phyloP scores from a whole-genome alignment of 2,329 filamentous ascomycete species.

The Alternaria brassicae region DNA sequence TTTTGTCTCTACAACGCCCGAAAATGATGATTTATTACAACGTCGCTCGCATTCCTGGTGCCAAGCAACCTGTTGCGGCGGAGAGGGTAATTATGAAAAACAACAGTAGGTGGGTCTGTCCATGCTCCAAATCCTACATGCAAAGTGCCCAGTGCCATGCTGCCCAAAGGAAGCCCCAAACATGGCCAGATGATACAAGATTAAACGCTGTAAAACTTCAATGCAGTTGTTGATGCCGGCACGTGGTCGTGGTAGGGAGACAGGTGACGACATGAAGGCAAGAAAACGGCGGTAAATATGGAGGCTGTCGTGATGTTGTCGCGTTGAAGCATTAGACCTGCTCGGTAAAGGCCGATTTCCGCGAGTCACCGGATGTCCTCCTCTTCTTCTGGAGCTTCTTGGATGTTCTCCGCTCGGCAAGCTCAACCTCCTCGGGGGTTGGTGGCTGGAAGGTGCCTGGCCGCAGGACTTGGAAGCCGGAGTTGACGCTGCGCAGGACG shows the following conservation, averaged over 20 bases:
- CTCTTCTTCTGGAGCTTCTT: slow-evolving; percentile 55
- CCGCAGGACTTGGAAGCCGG: slow-evolving; percentile 51
- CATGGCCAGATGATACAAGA: slow-evolving; percentile 30
- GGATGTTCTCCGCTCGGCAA: slow-evolving; percentile 47
- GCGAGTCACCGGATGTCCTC: slow-evolving; percentile 39
- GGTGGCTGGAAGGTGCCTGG: slow-evolving; percentile 50
- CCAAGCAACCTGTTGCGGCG: slow-evolving; percentile 13
- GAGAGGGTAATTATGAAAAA: slow-evolving; percentile 4
- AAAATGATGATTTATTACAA: slow-evolving; percentile 17
- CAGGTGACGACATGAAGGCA: slow-evolving; percentile 31
- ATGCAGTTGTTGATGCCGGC: slow-evolving; percentile 28
- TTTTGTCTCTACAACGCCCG: slow-evolving; percentile 16
- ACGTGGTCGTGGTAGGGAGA: slow-evolving; percentile 27
- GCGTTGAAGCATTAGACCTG: slow-evolving; percentile 41
- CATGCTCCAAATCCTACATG: slow-evolving; percentile 20
- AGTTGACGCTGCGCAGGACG: slow-evolving; percentile 52
- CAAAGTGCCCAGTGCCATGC: slow-evolving; percentile 12
- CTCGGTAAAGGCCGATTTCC: slow-evolving; percentile 48
- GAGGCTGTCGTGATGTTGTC: slow-evolving; percentile 17
- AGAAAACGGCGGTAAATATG: neutral
- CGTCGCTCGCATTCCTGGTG: slow-evolving; percentile 10
- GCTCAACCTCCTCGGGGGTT: slow-evolving; percentile 37
- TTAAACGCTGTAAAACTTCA: slow-evolving; percentile 35
- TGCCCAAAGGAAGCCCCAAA: slow-evolving; percentile 18
- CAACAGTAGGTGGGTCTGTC: slow-evolving; percentile 4